These are phyloP conservation scores for Candolleomyces aberdarensis DNA, from an alignment of 768 basidiomycete genomes.

Conservation along the genomic window DNA sequence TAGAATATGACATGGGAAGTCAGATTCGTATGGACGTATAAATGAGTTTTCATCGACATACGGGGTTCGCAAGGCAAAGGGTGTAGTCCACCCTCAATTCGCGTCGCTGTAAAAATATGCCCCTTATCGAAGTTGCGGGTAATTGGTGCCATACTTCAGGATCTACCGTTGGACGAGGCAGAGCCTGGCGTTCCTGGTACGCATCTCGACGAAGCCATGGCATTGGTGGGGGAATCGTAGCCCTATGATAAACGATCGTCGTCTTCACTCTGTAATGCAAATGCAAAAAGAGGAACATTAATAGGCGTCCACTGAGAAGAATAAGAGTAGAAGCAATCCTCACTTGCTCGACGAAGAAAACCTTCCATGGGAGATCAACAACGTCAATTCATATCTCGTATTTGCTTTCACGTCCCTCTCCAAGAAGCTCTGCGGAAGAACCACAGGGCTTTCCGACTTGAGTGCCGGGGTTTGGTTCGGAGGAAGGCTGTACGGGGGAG, in stretches of 20 bases:
- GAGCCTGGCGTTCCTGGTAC: not conserved
- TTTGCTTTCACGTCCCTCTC: not conserved
- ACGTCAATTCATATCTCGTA: not conserved
- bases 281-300: not conserved
- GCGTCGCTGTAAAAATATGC: not conserved
- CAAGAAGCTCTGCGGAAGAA: not conserved
- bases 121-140: not conserved
- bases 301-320: not conserved
- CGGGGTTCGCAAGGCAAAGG: constrained; percentile 27
- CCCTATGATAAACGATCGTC: not conserved
- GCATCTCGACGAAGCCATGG: not conserved
- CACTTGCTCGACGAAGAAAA: not conserved
- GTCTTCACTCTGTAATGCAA: not conserved
- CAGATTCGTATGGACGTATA: not conserved
- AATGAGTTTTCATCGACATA: constrained; percentile 6
- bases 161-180: not conserved
- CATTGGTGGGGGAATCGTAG: not conserved
- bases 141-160: not conserved
- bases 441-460: too few species aligned
- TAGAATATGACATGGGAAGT: not conserved
- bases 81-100: not conserved
- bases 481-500: too few species aligned
- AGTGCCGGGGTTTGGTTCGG: too few species aligned
- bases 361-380: not conserved
- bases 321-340: not conserved